A percentile compares a stretch with the other conserved stretches of the same genome.
Conservation (phyloP, 805 yeast species). For the Suhomyces vadensis region DNA sequence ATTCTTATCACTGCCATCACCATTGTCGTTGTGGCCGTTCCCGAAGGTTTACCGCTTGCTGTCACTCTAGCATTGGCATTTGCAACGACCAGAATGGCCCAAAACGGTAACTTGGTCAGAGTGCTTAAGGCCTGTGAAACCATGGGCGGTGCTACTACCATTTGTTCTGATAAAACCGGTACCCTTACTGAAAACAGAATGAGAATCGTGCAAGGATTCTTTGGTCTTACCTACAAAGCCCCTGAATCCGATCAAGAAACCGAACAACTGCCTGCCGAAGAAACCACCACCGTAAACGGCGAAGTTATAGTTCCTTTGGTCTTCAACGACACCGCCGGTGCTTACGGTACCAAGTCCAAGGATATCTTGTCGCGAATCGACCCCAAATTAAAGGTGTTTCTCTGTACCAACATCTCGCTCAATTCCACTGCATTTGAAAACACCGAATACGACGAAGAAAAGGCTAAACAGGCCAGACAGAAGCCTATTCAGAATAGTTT, state of each 20-base stretch:
- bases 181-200: conserved; percentile 91
- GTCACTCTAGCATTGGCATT: conserved; percentile 95
- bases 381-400: conserved; percentile 21
- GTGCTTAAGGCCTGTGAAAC: conserved; percentile 93
- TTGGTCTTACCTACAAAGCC: conserved; percentile 47
- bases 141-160: conserved; percentile 97
- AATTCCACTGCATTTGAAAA: conserved; percentile 93
- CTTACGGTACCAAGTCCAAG: conserved; percentile 24
- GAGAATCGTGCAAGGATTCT: conserved; percentile 80
- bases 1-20: conserved; percentile 90
- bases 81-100: conserved; percentile 97
- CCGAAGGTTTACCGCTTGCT: conserved; percentile 97
- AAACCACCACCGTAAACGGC: background rate
- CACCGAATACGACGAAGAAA: conserved; percentile 39
- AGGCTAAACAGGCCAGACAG: conserved; percentile 24
- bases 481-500: conserved; percentile 33
- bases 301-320: conserved; percentile 20
- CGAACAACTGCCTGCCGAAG: background rate
- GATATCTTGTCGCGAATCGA: conserved; percentile 22
- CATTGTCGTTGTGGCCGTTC: conserved; percentile 96
- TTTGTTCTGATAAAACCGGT: conserved; percentile 97
- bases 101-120: conserved; percentile 94
- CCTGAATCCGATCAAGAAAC: conserved; percentile 3
- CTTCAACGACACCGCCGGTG: conserved; percentile 49
- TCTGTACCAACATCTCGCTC: conserved; percentile 60